Base-by-base conservation (phyloP, 1,139 yeast species). In the Nakaseomyces glabratus region DNA sequence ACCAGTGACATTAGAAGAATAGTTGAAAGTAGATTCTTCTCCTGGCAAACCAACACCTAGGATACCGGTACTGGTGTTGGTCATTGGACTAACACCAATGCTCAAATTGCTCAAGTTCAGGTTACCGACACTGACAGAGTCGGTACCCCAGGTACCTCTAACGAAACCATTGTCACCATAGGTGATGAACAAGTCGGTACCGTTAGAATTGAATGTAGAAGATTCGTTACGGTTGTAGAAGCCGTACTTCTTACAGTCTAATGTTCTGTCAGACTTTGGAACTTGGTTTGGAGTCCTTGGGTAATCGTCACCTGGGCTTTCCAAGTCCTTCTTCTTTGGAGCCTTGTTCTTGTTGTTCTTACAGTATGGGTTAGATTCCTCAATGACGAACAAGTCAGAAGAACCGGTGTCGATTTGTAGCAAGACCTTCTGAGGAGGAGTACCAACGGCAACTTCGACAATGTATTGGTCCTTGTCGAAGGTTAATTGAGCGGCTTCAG, bases 361-460 rank as follows among this genome's bases (percentile, higher is more conserved):
- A 41, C 53, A 49, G 20, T 39, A 43, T 2, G 54, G 52, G 31
- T 50, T 50, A 10, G 44, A 34, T 4, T 48, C 38, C 6, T 51
- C 49, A 11, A 48, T 45, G n/a, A 78, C 73, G 88, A 88, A 80
- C 39, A 79, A 58, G 52, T 79, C 86, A 4, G 82, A 68, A 2
- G 84, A 76, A 1, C 88, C 88, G 4, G 88, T 79, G 49, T 80
- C 88, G 14, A 80, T 55, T 43, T 76, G 60, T 2, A 76, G 75
- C 6, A 62, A 61, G 20, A 78, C 66, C 6, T 62, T 52, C 45
- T 73, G 76, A 0, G 62, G 51, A 5, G 74, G 67, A 1, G 81
- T 68, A 3, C 90, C 88, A 13, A 79, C 45, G 6, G 36, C 40
- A 14, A 55, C 34, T 4, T 48, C 42, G 3, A 51, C 55, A 1